Conservation (phyloP, 2,329 filamentous ascomycete species). For the Alternaria sp. region DNA sequence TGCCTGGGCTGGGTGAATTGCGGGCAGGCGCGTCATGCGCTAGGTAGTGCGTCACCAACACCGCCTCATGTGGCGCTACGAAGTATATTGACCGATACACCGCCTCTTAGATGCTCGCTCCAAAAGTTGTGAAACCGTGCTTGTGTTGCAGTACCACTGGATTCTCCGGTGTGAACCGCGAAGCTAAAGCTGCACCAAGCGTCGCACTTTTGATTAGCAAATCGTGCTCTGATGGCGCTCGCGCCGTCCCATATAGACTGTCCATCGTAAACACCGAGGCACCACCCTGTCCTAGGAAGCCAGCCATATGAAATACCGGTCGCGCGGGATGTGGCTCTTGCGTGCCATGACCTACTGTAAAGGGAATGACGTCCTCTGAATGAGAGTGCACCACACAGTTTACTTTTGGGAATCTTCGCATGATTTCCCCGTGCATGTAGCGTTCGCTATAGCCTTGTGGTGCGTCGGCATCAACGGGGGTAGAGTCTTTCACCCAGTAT, state of each 20-base stretch:
- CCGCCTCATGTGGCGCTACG: background rate
- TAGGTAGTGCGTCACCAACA: conserved; percentile 25
- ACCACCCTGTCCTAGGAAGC: conserved; percentile 45
- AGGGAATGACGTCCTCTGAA: conserved; percentile 53
- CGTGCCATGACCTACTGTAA: conserved; percentile 44
- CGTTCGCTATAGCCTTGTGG: conserved; percentile 54
- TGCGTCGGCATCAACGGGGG: conserved; percentile 53
- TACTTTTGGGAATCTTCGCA: conserved; percentile 50
- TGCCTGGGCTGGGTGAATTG: background rate
- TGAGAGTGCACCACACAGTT: conserved; percentile 56
- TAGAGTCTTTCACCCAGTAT: conserved; percentile 56
- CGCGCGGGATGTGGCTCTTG: conserved; percentile 26
- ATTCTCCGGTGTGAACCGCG: conserved; percentile 18
- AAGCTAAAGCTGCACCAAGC: conserved; percentile 38
- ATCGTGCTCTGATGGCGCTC: conserved; percentile 17
- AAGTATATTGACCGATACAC: conserved; percentile 54
- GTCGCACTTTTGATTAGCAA: conserved; percentile 40
- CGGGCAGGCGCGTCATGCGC: conserved; percentile 20
- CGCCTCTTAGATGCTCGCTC: conserved; percentile 50
- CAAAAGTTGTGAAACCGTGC: conserved; percentile 56
- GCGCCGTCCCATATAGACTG: conserved; percentile 37
- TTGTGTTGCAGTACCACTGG: conserved; percentile 53
- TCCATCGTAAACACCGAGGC: conserved; percentile 28
- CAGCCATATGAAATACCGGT: conserved; percentile 53
- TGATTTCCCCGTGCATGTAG: conserved; percentile 55